Conservation (phyloP, 2,329 filamentous ascomycete species). For the Ophiocordyceps camponoti-rufipedis region DNA sequence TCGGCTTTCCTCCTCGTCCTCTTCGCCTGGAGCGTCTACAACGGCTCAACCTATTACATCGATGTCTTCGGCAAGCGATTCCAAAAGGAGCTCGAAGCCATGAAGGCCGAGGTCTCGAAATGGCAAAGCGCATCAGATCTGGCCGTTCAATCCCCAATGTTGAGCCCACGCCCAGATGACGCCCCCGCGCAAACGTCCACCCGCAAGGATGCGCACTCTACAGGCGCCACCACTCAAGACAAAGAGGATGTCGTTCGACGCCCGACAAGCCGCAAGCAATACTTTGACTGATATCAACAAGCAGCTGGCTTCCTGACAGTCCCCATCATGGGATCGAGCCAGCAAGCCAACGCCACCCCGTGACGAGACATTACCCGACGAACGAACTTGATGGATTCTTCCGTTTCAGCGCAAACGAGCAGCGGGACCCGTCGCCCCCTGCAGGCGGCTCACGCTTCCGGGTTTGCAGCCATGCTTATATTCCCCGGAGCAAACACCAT, state of each 20-base stretch:
- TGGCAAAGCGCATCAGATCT: conserved; percentile 53
- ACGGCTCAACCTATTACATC: conserved; percentile 94
- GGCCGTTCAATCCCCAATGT: conserved; percentile 15
- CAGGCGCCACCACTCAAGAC: conserved; percentile 3
- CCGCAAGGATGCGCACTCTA: conserved; percentile 4
- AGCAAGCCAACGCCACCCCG: too few relatives aligned
- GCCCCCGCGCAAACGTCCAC: conserved; percentile 2
- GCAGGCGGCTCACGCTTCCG: too few relatives aligned
- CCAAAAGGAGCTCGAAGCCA: conserved; percentile 82
- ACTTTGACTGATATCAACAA: not conserved
- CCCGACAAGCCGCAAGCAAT: not conserved
- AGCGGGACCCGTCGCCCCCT: too few relatives aligned
- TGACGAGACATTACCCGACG: too few relatives aligned
- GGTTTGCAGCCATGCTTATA: too few relatives aligned
- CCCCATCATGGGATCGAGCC: too few relatives aligned
- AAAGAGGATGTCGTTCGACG: not conserved
- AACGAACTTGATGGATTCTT: too few relatives aligned
- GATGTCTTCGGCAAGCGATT: conserved; percentile 94
- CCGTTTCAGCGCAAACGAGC: too few relatives aligned
- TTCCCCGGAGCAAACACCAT: too few relatives aligned
- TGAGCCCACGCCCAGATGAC: conserved; percentile 12
- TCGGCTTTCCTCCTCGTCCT: conserved; percentile 58
- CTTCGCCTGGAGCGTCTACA: conserved; percentile 93
- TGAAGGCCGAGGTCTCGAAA: conserved; percentile 76
- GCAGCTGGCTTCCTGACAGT: too few relatives aligned